Conservation (phyloP, 805 yeast species). For the Wickerhamiella kurtzmanii region DNA sequence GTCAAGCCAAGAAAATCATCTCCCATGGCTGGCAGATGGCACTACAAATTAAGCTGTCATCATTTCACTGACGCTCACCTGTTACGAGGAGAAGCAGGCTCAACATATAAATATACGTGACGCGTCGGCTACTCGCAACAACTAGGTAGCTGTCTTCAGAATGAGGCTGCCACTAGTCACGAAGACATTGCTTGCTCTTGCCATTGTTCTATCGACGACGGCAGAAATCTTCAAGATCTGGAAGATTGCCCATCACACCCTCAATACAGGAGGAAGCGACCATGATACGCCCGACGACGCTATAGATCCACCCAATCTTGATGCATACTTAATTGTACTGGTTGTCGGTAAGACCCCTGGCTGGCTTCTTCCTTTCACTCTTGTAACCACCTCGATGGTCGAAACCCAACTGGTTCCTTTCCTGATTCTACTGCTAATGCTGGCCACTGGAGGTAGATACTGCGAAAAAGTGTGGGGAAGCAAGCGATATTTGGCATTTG, state of each 20-base stretch:
- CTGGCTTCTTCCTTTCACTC: slow-evolving; percentile 30
- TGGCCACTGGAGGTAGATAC: slow-evolving; percentile 46
- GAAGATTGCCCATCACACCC: not conserved
- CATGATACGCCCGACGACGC: not conserved
- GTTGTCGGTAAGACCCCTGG: slow-evolving; percentile 17
- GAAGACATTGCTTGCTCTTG: not conserved
- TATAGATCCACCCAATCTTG: slow-evolving; percentile 2
- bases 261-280: not conserved
- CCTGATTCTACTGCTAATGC: slow-evolving; percentile 27
- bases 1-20: too few relatives aligned
- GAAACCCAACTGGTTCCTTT: slow-evolving; percentile 34
- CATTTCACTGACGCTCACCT: too few relatives aligned
- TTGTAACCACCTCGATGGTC: slow-evolving; percentile 34
- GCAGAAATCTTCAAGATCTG: not conserved
- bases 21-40: too few relatives aligned
- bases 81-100: too few relatives aligned
- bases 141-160: not conserved
- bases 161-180: slow-evolving; percentile 1
- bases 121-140: too few relatives aligned
- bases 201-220: not conserved
- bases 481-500: slow-evolving; percentile 37
- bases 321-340: slow-evolving; percentile 11
- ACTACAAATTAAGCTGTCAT: too few relatives aligned
- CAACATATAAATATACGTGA: too few relatives aligned
- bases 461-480: slow-evolving; percentile 56